Evolutionary conservation across 169 alveolate species (phyloP).

Genomic region (Fabrea salina): DNA sequence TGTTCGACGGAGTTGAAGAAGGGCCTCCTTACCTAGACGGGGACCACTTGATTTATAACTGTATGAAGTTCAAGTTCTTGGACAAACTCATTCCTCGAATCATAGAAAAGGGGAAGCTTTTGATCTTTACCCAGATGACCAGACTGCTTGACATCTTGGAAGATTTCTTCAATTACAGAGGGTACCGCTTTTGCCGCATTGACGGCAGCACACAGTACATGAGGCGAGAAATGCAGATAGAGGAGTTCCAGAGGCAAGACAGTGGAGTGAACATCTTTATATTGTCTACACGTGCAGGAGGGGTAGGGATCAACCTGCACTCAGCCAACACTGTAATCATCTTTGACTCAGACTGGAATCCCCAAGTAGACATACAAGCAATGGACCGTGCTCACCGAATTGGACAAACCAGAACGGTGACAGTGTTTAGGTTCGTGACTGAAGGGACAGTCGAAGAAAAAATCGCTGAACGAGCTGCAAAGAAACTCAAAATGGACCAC

Average conservation of each 20-base stretch:
- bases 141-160: conserved; percentile 89
- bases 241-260: conserved; percentile 71
- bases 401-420: conserved; percentile 91
- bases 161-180: conserved; percentile 80
- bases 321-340: conserved; percentile 97
- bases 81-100: conserved; percentile 91
- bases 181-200: conserved; percentile 80
- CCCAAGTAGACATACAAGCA: conserved; percentile 94
- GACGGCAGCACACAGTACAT: conserved; percentile 94
- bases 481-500: conserved; percentile 82
- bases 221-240: conserved; percentile 87
- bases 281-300: conserved; percentile 98
- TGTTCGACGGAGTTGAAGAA: conserved; percentile 72
- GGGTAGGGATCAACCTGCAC: conserved; percentile 95
- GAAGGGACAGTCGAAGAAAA: conserved; percentile 82
- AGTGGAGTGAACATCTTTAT: conserved; percentile 89
- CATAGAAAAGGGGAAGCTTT: conserved; percentile 79
- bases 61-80: conserved; percentile 91
- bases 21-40: conserved; percentile 32
- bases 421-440: conserved; percentile 86
- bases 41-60: conserved; percentile 81
- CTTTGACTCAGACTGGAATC: conserved; percentile 94
- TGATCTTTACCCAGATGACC: conserved; percentile 93
- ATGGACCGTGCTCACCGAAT: conserved; percentile 94
- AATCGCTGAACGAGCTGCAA: conserved; percentile 84